Evolutionary conservation across 2,329 filamentous ascomycete genomes (phyloP), one percentile per base, ranked within the genome.

Genomic region (Emergomyces orientalis): DNA sequence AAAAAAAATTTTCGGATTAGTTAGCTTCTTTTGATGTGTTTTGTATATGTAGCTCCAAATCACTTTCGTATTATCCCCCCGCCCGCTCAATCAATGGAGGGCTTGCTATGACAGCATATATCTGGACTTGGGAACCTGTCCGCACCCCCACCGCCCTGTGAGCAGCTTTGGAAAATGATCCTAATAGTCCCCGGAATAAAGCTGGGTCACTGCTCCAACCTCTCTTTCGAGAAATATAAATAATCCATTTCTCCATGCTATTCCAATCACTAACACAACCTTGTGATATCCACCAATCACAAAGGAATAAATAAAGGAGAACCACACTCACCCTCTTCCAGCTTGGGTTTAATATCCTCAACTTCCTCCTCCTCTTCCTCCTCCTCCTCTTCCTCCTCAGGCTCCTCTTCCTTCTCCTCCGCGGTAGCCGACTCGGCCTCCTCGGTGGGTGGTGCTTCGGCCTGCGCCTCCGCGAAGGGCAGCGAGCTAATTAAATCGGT

Each of bases 341-440:
- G 79, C 77, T 85, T 84, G 66, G 92, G 90, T 84, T 96, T 95
- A 71, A 88, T 86, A 76, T 97, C 93, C 70, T 88, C 86, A 66
- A 85, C 87, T 65, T 92, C 88, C 66, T 93, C 90, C 60, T 94
- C 87, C 65, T 92, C 88, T 66, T 93, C 90, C 60, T 94, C 90
- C 64, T 92, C 89, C 25, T 91, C 88, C 43, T 88, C 87, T 41
- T 88, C 87, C 52, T 88, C 88, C 32, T 87, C 79, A 52, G 81
- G 83, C 25, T 78, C 78, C 54, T 79, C 79, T 34, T 79, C 79
- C 61, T 77, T 79, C 17, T 78, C 76, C 62, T 63, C 65, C 64
- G 65, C 41, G 68, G 64, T 69, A 32, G 71, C 61, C 61, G 66
- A 55, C 63, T 73, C 73, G 60, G 69, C 68, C 59, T 74, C 77